Percentiles rank a stretch among this genome's conserved stretches.
Evolutionary conservation across 176 grass and related monocot species (phyloP).

Genomic region (Carex myosuroides): DNA sequence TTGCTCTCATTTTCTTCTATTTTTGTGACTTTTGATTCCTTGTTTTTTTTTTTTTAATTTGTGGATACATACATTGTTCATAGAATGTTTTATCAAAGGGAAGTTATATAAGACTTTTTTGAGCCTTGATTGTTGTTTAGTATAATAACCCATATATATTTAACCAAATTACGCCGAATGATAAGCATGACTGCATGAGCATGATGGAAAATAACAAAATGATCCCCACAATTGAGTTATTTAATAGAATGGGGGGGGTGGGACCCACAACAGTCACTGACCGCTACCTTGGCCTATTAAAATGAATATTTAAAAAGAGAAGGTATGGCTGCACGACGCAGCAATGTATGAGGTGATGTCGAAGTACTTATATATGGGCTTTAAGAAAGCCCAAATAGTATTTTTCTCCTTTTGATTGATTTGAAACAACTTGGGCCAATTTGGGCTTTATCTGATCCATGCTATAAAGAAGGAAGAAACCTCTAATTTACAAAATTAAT

Average conservation of each 20-base stretch:
- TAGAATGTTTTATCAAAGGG: background rate
- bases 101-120: too few relatives aligned
- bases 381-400: background rate
- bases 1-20: background rate
- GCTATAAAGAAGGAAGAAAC: background rate
- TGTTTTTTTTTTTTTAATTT: background rate
- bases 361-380: background rate
- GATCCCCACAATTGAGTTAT: background rate
- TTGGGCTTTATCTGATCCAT: background rate
- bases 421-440: background rate
- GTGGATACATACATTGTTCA: conserved; percentile 1
- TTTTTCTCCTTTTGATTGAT: background rate
- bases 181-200: background rate
- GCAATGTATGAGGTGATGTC: background rate
- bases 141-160: background rate
- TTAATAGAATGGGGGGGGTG: too few relatives aligned
- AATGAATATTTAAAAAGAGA: too few relatives aligned
- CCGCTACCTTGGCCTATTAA: too few relatives aligned
- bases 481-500: background rate
- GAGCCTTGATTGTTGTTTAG: too few relatives aligned
- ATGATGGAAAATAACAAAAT: background rate
- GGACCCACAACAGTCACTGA: too few relatives aligned
- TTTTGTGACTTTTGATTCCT: background rate
- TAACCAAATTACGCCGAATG: background rate
- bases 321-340: too few relatives aligned